Evolutionary conservation across 495 filamentous ascomycete genomes (phyloP), one percentile per base, ranked within the genome.

Genomic region (Xylaria intraflava): DNA sequence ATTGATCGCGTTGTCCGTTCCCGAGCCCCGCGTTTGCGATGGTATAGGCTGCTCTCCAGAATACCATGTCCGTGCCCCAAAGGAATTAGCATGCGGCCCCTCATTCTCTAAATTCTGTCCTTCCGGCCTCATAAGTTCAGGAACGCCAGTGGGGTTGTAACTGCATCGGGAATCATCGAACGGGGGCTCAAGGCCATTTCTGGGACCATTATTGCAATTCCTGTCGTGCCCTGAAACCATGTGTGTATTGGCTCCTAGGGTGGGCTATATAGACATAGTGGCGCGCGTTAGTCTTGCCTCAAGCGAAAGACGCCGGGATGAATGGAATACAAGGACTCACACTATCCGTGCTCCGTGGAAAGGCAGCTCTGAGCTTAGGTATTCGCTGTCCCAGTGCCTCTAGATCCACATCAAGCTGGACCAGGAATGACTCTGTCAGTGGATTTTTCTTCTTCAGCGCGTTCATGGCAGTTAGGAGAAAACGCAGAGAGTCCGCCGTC

Each of bases 381-480:
- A 80, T 76, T 17, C 76, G 70, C 51, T 70, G 59, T 22, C 77
- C 77, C 27, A 82, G 63, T 6, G 86, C 84, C 63, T 91, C 86
- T 1, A 96, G 78, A 62, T 99, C 93, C 8, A 96, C 85, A 63
- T 96, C 89, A 4, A 99, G 74, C 69, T 97, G 93, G 22, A 92
- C 85, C 30, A 97, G 73, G 75, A 99, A 99, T 0, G 91, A 96
- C 62, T 96, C 91, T 0, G 92, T 92, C 41, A 99, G 75, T 2
- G 92, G 91, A 58, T 95, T 96, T 61, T 88, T 87, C 45, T 76
- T 80, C 69, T 93, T 94, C 57, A 99, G 66, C 14, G 88, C 87
- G 41, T 89, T 86, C 79, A 99, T 91, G 10, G 91, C 91, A 26
- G 83, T 80, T 5, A 97, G 78, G 23, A 97, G 78, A 65, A 99